A percentile compares a stretch with the other conserved stretches of the same genome.
These are phyloP conservation scores for Piromyces finnis DNA, from an alignment of 192 early-diverging fungal genomes.

Conservation along the genomic window DNA sequence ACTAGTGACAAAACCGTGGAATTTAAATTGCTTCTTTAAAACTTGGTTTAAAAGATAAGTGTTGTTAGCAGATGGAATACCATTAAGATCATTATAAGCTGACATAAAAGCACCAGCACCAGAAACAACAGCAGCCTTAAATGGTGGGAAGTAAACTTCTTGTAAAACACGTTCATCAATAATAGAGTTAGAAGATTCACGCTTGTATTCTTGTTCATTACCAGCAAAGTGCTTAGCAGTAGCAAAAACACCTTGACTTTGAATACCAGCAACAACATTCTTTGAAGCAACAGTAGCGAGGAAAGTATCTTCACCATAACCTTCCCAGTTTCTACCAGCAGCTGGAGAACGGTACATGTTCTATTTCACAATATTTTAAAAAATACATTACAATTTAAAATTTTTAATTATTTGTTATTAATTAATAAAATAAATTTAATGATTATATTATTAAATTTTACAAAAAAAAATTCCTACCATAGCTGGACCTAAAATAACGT, in stretches of 20 bases:
- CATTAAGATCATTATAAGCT: slow-evolving; percentile 40
- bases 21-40: slow-evolving; percentile 30
- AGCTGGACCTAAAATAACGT: slow-evolving; percentile 29
- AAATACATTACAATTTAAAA: no score
- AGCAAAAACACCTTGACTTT: slow-evolving; percentile 27
- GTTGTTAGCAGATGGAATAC: slow-evolving; percentile 29
- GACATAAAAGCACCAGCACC: slow-evolving; percentile 42
- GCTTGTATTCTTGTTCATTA: slow-evolving; percentile 27
- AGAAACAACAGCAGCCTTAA: slow-evolving; percentile 26
- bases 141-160: slow-evolving; percentile 39
- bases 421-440: no score
- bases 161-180: slow-evolving; percentile 34
- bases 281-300: slow-evolving; percentile 10
- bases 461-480: slow-evolving; percentile 1
- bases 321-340: background rate
- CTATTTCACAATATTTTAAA: no score
- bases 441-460: no score
- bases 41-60: slow-evolving; percentile 17
- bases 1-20: slow-evolving; percentile 41
- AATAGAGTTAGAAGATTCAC: slow-evolving; percentile 10
- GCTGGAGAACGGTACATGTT: background rate
- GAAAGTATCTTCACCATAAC: slow-evolving; percentile 28
- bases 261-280: slow-evolving; percentile 14
- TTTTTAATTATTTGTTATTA: no score
- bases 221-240: slow-evolving; percentile 25